A percentile compares a stretch with the other conserved stretches of the same genome.
phyloP scores from a whole-genome alignment of 345 rosid genomes.

The Brassica carinata region DNA sequence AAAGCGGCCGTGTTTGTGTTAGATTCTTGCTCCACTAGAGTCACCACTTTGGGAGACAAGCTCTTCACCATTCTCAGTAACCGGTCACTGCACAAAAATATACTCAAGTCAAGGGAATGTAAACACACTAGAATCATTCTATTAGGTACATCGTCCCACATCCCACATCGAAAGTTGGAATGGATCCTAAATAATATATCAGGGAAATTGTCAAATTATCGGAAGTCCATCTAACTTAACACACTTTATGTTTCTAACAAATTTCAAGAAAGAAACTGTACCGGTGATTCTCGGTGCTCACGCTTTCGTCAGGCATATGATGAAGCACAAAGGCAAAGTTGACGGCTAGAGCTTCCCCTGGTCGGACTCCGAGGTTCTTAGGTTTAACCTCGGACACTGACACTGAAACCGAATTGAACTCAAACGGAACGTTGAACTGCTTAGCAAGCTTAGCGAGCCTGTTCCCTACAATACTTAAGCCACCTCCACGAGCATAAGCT shows the following conservation, averaged over 20 bases:
- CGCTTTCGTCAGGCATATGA: slow-evolving; percentile 93
- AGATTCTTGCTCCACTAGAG: slow-evolving; percentile 95
- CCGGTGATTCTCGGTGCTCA: slow-evolving; percentile 82
- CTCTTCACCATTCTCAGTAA: slow-evolving; percentile 75
- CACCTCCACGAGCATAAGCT: slow-evolving; percentile 93
- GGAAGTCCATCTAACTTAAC: not conserved
- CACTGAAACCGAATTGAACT: slow-evolving; percentile 72
- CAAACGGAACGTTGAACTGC: slow-evolving; percentile 76
- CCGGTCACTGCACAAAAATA: slow-evolving; percentile 53
- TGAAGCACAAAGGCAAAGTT: slow-evolving; percentile 91
- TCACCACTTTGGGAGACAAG: slow-evolving; percentile 85
- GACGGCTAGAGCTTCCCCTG: slow-evolving; percentile 80
- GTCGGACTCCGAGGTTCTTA: slow-evolving; percentile 51
- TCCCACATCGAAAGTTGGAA: not conserved
- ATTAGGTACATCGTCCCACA: not conserved
- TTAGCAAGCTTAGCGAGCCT: slow-evolving; percentile 69
- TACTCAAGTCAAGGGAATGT: not conserved
- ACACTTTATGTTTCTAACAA: not conserved
- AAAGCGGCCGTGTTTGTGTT: slow-evolving; percentile 92
- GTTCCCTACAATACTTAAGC: slow-evolving; percentile 67
- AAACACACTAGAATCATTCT: not conserved
- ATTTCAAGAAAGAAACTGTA: not conserved
- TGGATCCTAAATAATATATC: not conserved
- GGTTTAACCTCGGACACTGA: slow-evolving; percentile 61
- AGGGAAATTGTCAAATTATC: not conserved